Evolutionary conservation across 2,329 filamentous ascomycete genomes (phyloP).

Genomic region (Aspergillus sclerotialis): DNA sequence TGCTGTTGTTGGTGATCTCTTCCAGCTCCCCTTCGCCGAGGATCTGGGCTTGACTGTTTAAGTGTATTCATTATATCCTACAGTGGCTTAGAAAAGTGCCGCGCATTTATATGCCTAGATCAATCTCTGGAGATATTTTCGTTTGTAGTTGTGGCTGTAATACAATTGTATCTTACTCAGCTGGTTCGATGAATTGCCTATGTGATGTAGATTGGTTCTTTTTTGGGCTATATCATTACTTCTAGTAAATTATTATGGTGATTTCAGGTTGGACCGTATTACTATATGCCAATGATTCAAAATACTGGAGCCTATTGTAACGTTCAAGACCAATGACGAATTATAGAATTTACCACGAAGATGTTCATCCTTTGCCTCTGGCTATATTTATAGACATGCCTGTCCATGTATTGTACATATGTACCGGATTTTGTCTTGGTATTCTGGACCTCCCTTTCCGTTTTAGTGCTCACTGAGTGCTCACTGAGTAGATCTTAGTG

Average conservation of each 20-base stretch:
- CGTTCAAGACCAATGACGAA: no score
- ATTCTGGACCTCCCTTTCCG: neutral
- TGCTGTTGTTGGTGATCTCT: constrained; percentile 83
- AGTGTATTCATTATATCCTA: constrained; percentile 37
- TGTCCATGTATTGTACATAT: no score
- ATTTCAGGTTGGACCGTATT: no score
- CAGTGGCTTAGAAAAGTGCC: constrained; percentile 24
- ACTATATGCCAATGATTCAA: no score
- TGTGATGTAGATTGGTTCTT: no score
- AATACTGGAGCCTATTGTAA: no score
- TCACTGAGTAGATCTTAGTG: neutral
- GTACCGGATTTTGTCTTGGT: neutral
- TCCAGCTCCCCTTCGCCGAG: constrained; percentile 83
- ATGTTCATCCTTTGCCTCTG: no score
- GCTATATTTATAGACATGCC: no score
- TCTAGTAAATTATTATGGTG: no score
- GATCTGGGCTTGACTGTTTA: constrained; percentile 94
- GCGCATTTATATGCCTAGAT: constrained; percentile 29
- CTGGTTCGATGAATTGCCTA: no score
- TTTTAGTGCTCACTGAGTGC: neutral
- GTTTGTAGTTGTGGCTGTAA: constrained; percentile 34
- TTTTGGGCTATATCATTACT: no score
- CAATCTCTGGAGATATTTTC: constrained; percentile 29
- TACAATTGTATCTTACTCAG: constrained; percentile 32
- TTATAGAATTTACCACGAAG: no score